These are phyloP conservation scores for Aspergillus fijiensis DNA, from an alignment of 2,329 filamentous ascomycete genomes.

Conservation along the genomic window DNA sequence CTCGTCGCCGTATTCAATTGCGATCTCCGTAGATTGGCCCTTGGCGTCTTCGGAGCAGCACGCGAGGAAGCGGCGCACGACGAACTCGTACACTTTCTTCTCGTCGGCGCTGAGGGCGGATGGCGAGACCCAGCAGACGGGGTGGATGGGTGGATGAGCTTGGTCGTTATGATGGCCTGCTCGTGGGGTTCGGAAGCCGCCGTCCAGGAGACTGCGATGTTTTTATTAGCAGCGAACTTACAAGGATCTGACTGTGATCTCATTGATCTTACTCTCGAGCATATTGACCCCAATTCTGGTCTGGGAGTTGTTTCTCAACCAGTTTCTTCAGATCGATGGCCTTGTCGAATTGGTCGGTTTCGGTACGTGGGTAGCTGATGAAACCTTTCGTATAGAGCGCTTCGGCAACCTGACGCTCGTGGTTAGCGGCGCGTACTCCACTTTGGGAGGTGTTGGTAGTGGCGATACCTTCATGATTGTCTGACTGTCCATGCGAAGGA, in stretches of 20 bases:
- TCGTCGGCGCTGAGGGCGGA: conserved; percentile 63
- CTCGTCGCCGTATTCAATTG: conserved; percentile 81
- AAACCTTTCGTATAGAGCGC: conserved; percentile 88
- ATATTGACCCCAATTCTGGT: conserved; percentile 75
- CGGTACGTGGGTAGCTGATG: conserved; percentile 95
- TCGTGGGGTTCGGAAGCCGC: conserved; percentile 77
- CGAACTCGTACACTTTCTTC: conserved; percentile 83
- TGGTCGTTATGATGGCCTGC: conserved; percentile 89
- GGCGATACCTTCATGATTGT: conserved; percentile 71
- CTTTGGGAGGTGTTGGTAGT: neutral
- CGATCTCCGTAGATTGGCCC: conserved; percentile 80
- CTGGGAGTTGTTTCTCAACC: conserved; percentile 79
- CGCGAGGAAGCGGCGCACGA: conserved; percentile 85
- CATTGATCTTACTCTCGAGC: conserved; percentile 58
- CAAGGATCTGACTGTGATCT: neutral
- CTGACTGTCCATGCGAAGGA: conserved; percentile 87
- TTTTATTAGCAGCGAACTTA: conserved; percentile 7
- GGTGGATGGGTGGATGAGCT: conserved; percentile 95
- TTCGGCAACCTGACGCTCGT: conserved; percentile 63
- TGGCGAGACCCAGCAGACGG: conserved; percentile 77
- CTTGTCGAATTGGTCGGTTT: conserved; percentile 92
- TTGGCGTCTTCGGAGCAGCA: conserved; percentile 94
- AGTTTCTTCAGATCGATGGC: conserved; percentile 80
- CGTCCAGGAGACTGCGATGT: conserved; percentile 60
- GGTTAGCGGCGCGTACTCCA: neutral